Base-by-base conservation (phyloP, 129 eudicot genomes). In the Smallanthus sonchifolius region DNA sequence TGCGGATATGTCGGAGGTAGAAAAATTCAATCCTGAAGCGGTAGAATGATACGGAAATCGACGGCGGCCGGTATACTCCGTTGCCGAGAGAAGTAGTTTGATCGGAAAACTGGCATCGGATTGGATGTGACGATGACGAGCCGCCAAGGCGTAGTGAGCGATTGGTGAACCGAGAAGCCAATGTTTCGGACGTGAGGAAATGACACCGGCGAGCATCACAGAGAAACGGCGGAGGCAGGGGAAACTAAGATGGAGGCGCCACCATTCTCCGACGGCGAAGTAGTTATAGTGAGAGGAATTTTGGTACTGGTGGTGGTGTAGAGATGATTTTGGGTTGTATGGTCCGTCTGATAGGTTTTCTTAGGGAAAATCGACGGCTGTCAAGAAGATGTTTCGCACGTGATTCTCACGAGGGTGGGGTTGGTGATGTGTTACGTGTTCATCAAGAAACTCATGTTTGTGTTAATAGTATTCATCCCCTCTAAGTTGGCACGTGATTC, bases 131-230 rank as follows among this genome's bases (percentile, higher is more conserved):
- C 89, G 87, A 76, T 55, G 79, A 17, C 73, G 85, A 42, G 73
- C 20, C 64, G 88, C 48, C 70, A 74, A 40, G 80, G 70, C 74
- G 74, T 69, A 63, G 76, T 72, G 72, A 66, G 85, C 55, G 74
- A 78, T 65, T 30, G 84, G 79, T 30, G 92, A 78, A 7, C 81
- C 49, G 39, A 84, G 60, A 28, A 80, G 75, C 85, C 82, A 87
- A 75, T 83, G 80, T 85, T 85, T 91, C 37, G 90, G 90, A 69
- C 97, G 95, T 51, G 85, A 81, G 61, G 88, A 92, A 17, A 92
- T 80, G 74, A 85, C 78, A 4, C 87, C 93, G 68, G 88, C 88
- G 10, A 92, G 96, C 97, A 92, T 92, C 79, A 87, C 90, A 81
- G 82, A 65, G 45, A 11, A 8, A 6, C 60, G 62, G 67, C 47